Evolutionary conservation across 352 stramenopile species (phyloP).

Genomic region (Phytophthora meadii): DNA sequence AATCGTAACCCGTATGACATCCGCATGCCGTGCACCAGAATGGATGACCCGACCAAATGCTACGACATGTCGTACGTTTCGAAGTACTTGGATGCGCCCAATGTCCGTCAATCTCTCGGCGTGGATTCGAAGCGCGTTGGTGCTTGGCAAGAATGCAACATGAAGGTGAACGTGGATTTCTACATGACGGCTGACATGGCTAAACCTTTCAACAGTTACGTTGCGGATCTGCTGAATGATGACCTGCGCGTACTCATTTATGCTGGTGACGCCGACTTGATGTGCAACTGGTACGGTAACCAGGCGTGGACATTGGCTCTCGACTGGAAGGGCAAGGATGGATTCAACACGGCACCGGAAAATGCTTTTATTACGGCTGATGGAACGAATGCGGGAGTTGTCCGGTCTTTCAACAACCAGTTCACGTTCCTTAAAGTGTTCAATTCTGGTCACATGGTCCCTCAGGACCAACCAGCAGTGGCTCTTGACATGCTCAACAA

Average conservation of each 20-base stretch:
- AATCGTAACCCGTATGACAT: constrained; percentile 70
- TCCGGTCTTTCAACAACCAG: constrained; percentile 51
- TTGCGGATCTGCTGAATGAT: constrained; percentile 88
- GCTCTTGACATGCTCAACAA: constrained; percentile 69
- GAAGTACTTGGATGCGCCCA: constrained; percentile 78
- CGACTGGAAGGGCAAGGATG: constrained; percentile 90
- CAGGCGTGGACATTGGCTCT: constrained; percentile 93
- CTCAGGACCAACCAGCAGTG: constrained; percentile 57
- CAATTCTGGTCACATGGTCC: constrained; percentile 74
- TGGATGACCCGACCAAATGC: constrained; percentile 49
- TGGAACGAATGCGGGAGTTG: constrained; percentile 32
- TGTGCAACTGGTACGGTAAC: constrained; percentile 97
- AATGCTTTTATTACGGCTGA: constrained; percentile 21
- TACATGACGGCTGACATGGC: constrained; percentile 86
- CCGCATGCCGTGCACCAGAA: constrained; percentile 46
- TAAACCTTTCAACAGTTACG: constrained; percentile 87
- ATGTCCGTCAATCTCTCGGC: constrained; percentile 49
- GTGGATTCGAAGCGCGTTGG: constrained; percentile 46
- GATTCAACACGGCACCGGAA: constrained; percentile 78
- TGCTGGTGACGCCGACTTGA: constrained; percentile 96
- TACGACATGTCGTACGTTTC: constrained; percentile 67
- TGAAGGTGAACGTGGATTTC: constrained; percentile 91
- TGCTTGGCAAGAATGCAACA: constrained; percentile 93
- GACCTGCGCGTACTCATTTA: constrained; percentile 93
- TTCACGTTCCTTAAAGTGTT: constrained; percentile 71